phyloP scores from a whole-genome alignment of 768 basidiomycete genomes.

The Suillus tomentosus region DNA sequence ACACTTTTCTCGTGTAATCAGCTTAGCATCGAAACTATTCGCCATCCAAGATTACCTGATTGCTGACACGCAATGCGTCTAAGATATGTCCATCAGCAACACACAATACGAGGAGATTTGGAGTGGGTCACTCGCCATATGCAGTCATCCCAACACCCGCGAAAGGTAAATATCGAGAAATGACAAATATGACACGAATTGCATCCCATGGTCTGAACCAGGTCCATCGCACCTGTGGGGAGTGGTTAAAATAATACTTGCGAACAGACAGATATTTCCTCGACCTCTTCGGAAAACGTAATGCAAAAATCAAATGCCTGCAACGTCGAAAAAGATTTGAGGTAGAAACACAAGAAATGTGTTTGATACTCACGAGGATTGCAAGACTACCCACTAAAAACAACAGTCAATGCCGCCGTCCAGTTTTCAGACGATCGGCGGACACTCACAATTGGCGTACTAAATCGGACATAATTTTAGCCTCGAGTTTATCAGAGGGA shows the following conservation, averaged over 20 bases:
- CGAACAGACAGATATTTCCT: background rate
- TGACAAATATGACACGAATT: conserved; percentile 18
- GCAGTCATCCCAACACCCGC: conserved; percentile 15
- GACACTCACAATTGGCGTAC: conserved; percentile 20
- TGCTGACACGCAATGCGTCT: background rate
- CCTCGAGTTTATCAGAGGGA: background rate
- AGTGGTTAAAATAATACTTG: background rate
- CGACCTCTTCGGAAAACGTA: conserved; percentile 14
- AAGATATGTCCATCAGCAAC: background rate
- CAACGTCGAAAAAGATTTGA: background rate
- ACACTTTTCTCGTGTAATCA: conserved; percentile 4
- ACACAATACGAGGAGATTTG: background rate
- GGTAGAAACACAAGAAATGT: background rate
- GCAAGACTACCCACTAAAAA: conserved; percentile 20
- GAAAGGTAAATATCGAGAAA: conserved; percentile 26
- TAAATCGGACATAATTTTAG: background rate
- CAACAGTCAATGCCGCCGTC: background rate
- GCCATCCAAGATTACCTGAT: background rate
- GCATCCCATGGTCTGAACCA: conserved; percentile 21
- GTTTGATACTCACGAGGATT: conserved; percentile 17
- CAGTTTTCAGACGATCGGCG: background rate
- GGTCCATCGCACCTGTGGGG: conserved; percentile 19
- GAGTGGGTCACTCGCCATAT: conserved; percentile 16
- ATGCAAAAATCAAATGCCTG: conserved; percentile 15
- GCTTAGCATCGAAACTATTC: background rate